Conservation (phyloP, 2,329 filamentous ascomycete genomes). For the Ascochyta fabae region DNA sequence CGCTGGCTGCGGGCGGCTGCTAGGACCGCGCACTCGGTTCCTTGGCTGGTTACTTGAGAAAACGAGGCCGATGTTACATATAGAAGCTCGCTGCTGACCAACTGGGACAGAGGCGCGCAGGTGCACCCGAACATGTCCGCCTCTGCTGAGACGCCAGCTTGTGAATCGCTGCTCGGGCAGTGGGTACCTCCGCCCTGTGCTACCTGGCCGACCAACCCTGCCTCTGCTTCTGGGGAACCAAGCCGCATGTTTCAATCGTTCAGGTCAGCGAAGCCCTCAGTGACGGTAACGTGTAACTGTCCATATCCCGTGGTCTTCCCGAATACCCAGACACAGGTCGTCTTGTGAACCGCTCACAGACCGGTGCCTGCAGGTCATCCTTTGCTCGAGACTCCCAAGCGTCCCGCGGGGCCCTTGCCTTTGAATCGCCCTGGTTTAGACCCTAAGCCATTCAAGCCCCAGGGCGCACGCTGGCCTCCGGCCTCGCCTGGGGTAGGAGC, state of each 20-base stretch:
- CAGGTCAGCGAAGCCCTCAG: conserved; percentile 35
- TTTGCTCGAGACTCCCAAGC: conserved; percentile 46
- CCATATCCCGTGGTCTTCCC: conserved; percentile 36
- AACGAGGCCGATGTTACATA: conserved; percentile 48
- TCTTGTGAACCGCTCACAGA: conserved; percentile 39
- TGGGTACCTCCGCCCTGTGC: conserved; percentile 40
- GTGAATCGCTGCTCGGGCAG: conserved; percentile 24
- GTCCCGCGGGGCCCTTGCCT: conserved; percentile 48
- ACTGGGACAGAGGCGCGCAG: conserved; percentile 26
- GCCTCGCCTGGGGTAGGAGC: conserved; percentile 34
- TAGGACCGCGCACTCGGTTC: conserved; percentile 38
- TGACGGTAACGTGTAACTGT: conserved; percentile 45
- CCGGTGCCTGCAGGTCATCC: conserved; percentile 49
- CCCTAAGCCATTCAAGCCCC: conserved; percentile 39
- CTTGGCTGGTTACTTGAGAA: conserved; percentile 40
- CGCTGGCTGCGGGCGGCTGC: conserved; percentile 31
- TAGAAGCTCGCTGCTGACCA: conserved; percentile 32
- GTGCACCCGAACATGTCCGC: conserved; percentile 47
- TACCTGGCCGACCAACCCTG: conserved; percentile 36
- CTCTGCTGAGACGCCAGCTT: conserved; percentile 38
- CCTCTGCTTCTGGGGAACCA: conserved; percentile 29
- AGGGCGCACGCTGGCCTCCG: conserved; percentile 34
- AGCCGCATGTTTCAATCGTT: conserved; percentile 47
- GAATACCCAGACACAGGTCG: conserved; percentile 41
- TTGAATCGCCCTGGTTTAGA: conserved; percentile 42